These are phyloP conservation scores for Butyriboletus regius DNA, from an alignment of 1,284 basidiomycete genomes.

Conservation along the genomic window DNA sequence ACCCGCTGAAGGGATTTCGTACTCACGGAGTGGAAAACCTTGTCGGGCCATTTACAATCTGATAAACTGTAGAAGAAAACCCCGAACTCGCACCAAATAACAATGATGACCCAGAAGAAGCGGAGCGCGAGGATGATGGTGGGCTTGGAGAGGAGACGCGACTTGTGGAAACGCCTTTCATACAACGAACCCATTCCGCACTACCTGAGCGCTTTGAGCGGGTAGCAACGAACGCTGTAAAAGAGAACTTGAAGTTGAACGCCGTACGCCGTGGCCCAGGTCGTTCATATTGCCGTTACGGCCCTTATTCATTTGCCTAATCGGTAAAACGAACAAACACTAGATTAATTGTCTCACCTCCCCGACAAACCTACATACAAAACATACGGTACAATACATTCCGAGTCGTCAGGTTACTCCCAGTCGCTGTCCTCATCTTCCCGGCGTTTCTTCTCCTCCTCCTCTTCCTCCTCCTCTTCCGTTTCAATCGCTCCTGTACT, in stretches of 20 bases:
- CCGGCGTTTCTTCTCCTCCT: slow-evolving; percentile 43
- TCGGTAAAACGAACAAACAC: slow-evolving; percentile 5
- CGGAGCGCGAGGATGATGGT: slow-evolving; percentile 35
- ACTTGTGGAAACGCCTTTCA: slow-evolving; percentile 24
- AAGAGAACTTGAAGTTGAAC: background rate
- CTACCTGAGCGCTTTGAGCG: slow-evolving; percentile 5
- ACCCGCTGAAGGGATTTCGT: background rate
- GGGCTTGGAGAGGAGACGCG: slow-evolving; percentile 20
- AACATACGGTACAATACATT: background rate
- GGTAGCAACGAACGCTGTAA: background rate
- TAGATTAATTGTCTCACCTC: background rate
- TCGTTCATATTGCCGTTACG: slow-evolving; percentile 4
- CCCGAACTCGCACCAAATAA: slow-evolving; percentile 68
- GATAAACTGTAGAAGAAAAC: slow-evolving; percentile 47
- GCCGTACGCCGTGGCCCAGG: background rate
- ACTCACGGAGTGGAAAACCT: slow-evolving; percentile 29
- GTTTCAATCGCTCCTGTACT: slow-evolving; percentile 27
- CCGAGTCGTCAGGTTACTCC: slow-evolving; percentile 47
- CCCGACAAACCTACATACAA: background rate
- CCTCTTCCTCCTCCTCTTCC: slow-evolving; percentile 32
- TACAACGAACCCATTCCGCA: slow-evolving; percentile 27
- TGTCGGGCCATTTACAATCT: slow-evolving; percentile 57
- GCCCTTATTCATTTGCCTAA: slow-evolving; percentile 3
- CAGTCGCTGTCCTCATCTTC: slow-evolving; percentile 65
- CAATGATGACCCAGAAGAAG: slow-evolving; percentile 49